Percentiles rank a stretch among this genome's conserved stretches.
phyloP scores from a whole-genome alignment of 2,329 filamentous ascomycete genomes.

The Grosmannia clavigera region DNA sequence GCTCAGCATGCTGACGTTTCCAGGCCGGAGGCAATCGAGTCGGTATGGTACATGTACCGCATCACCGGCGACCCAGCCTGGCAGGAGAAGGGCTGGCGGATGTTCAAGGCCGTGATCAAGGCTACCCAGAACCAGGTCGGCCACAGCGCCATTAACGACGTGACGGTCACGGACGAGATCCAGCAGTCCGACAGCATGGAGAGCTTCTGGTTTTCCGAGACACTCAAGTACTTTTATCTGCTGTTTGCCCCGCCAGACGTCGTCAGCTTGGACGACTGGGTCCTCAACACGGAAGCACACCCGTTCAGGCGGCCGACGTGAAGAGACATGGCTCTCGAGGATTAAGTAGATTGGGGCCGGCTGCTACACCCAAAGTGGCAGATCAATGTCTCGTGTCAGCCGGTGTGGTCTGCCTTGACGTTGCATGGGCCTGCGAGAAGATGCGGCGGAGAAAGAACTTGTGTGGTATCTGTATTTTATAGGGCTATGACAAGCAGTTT shows the following conservation, averaged over 20 bases:
- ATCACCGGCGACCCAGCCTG: constrained; percentile 67
- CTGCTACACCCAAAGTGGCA: too few species aligned
- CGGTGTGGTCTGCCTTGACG: too few species aligned
- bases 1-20: background rate
- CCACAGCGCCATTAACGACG: constrained; percentile 58
- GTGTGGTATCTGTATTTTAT: too few species aligned
- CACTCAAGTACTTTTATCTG: constrained; percentile 84
- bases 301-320: constrained; percentile 35
- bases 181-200: constrained; percentile 56
- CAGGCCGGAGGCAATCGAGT: constrained; percentile 78
- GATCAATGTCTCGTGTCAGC: too few species aligned
- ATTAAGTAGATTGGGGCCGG: too few species aligned
- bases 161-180: constrained; percentile 27
- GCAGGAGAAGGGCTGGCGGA: constrained; percentile 74
- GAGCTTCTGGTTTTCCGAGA: constrained; percentile 85
- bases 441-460: too few species aligned
- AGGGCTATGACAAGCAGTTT: too few species aligned
- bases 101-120: constrained; percentile 63
- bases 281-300: constrained; percentile 53
- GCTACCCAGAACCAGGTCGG: constrained; percentile 54
- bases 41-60: constrained; percentile 81
- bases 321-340: background rate
- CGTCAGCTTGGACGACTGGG: constrained; percentile 57
- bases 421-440: too few species aligned
- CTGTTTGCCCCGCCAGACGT: constrained; percentile 57